phyloP scores from a whole-genome alignment of 768 basidiomycete species.

The Phlebiopsis gigantea region DNA sequence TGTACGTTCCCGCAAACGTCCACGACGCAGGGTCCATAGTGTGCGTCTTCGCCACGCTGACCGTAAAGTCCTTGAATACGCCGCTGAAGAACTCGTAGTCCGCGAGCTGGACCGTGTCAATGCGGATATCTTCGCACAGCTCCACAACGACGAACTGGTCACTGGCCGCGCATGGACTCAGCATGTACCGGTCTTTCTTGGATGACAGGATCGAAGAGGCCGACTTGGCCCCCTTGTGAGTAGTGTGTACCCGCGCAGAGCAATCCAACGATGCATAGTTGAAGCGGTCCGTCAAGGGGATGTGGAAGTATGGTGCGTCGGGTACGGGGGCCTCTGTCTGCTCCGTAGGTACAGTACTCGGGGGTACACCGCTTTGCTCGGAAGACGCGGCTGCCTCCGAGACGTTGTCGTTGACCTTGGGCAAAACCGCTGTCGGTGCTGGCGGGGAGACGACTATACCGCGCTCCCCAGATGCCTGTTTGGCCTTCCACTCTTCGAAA shows the following conservation, averaged over 20 bases:
- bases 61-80: conserved; percentile 86
- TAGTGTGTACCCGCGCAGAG: conserved; percentile 83
- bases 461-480: conserved; percentile 44
- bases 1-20: conserved; percentile 71
- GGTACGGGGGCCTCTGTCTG: conserved; percentile 24
- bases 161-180: conserved; percentile 74
- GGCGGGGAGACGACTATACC: conserved; percentile 7
- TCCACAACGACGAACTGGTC: conserved; percentile 87
- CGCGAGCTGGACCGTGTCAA: conserved; percentile 93
- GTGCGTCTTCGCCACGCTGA: conserved; percentile 59
- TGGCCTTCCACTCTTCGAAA: conserved; percentile 87
- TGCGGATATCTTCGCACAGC: conserved; percentile 94
- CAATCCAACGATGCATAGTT: conserved; percentile 94
- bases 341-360: conserved; percentile 11
- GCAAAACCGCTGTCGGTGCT: conserved; percentile 13
- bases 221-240: conserved; percentile 79
- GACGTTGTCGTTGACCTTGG: background rate
- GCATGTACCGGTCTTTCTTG: conserved; percentile 94
- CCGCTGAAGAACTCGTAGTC: conserved; percentile 99
- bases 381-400: background rate
- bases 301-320: conserved; percentile 24
- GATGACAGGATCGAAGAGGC: conserved; percentile 78
- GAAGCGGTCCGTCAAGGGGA: conserved; percentile 59
- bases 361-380: conserved; percentile 5
- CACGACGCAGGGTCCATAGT: conserved; percentile 35